phyloP scores from a whole-genome alignment of 371 early-diverging fungal genomes.

The Dichotomocladium elegans region DNA sequence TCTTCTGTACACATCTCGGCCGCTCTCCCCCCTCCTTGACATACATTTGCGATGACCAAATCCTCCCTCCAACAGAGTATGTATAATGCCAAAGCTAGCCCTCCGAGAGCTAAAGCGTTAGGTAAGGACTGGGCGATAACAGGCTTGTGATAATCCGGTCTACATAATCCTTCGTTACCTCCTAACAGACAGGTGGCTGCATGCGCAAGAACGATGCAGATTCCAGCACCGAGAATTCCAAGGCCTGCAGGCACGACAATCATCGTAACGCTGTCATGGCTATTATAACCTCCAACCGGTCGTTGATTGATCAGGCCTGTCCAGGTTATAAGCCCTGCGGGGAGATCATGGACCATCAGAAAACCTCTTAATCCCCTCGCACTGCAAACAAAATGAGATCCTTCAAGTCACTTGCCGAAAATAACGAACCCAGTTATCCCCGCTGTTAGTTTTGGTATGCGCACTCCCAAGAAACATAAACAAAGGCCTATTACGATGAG shows the following conservation, averaged over 20 bases:
- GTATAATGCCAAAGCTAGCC: conserved; percentile 22
- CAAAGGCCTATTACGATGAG: conserved; percentile 27
- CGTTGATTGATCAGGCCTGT: conserved; percentile 8
- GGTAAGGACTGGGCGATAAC: too few species aligned
- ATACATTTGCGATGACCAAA: conserved; percentile 13
- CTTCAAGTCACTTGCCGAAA: conserved; percentile 21
- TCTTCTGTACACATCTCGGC: too few species aligned
- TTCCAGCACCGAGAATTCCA: conserved; percentile 14
- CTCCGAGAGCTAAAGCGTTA: conserved; percentile 19
- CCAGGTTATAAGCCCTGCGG: conserved; percentile 13
- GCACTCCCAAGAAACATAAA: conserved; percentile 24
- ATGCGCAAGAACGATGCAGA: conserved; percentile 7
- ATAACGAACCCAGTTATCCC: conserved; percentile 28
- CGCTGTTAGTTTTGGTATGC: conserved; percentile 20
- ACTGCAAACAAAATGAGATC: too few species aligned
- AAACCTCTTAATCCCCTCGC: not conserved
- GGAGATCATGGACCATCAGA: not conserved
- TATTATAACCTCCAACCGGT: conserved; percentile 13
- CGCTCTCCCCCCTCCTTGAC: too few species aligned
- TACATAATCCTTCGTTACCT: too few species aligned
- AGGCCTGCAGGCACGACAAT: conserved; percentile 20
- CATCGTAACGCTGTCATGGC: conserved; percentile 13
- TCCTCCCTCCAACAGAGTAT: conserved; percentile 29
- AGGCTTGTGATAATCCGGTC: too few species aligned
- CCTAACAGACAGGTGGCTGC: too few species aligned